These are phyloP conservation scores for Trichoderma hamatum DNA, from an alignment of 2,329 filamentous ascomycete species.

Conservation along the genomic window DNA sequence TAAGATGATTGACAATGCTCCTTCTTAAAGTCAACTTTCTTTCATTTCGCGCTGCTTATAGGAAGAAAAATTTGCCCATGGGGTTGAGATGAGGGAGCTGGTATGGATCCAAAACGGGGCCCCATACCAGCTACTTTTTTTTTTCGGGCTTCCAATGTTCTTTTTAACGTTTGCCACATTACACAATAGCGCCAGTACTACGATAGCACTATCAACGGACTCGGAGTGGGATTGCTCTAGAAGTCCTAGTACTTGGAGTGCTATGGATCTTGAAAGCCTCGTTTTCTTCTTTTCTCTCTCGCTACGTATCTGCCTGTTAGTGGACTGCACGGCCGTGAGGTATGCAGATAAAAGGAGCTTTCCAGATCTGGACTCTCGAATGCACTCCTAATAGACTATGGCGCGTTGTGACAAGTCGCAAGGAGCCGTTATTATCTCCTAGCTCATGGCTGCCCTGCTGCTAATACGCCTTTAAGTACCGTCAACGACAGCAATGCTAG, in stretches of 20 bases:
- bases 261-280: background rate
- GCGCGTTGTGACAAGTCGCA: background rate
- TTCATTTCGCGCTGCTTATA: background rate
- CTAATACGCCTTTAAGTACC: background rate
- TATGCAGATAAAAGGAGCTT: background rate
- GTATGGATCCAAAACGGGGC: slow-evolving; percentile 15
- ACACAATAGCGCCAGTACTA: background rate
- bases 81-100: slow-evolving; percentile 1
- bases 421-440: background rate
- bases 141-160: background rate
- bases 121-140: background rate
- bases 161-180: background rate
- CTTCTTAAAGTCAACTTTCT: slow-evolving; percentile 10
- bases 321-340: background rate
- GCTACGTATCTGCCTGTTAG: background rate
- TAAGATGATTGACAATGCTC: background rate
- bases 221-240: background rate
- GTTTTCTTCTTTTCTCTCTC: background rate
- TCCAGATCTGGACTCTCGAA: background rate
- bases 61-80: background rate
- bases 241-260: background rate
- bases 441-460: background rate
- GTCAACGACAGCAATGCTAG: background rate
- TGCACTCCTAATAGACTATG: background rate
- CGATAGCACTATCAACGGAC: background rate